A percentile compares a stretch with the other conserved stretches of the same genome.
These are phyloP conservation scores for Saccharomyces cerevisiae DNA, from an alignment of 805 yeast species.

Conservation along the genomic window DNA sequence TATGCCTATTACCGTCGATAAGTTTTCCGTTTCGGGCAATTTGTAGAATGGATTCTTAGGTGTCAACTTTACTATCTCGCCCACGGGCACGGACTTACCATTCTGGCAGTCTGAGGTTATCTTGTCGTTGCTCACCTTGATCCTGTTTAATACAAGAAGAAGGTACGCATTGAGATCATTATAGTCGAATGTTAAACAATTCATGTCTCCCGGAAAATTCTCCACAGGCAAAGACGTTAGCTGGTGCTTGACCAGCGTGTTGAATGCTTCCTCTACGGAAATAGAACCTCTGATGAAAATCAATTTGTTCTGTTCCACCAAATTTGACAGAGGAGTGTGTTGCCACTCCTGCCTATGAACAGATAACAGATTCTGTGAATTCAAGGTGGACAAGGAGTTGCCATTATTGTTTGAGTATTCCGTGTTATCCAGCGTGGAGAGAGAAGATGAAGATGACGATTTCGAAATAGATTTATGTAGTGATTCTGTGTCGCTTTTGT, in stretches of 20 bases:
- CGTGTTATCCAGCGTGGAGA: neutral
- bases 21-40: conserved; percentile 55
- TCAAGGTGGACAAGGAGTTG: conserved; percentile 4
- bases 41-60: conserved; percentile 84
- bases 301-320: conserved; percentile 70
- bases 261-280: conserved; percentile 82
- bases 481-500: neutral
- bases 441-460: conserved; percentile 23
- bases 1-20: conserved; percentile 69
- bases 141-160: conserved; percentile 71
- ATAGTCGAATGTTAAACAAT: conserved; percentile 81
- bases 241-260: conserved; percentile 58
- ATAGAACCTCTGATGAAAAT: conserved; percentile 55
- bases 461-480: conserved; percentile 35
- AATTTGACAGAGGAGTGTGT: conserved; percentile 57
- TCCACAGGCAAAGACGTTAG: conserved; percentile 81
- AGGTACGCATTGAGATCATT: conserved; percentile 82
- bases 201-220: conserved; percentile 41
- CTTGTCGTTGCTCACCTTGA: conserved; percentile 29
- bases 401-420: conserved; percentile 6
- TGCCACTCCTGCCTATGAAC: conserved; percentile 47
- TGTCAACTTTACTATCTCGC: conserved; percentile 70
- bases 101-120: conserved; percentile 51
- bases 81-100: conserved; percentile 84
- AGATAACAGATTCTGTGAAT: conserved; percentile 12